Conservation (phyloP, 2,329 filamentous ascomycete genomes). For the Thelonectria olida region DNA sequence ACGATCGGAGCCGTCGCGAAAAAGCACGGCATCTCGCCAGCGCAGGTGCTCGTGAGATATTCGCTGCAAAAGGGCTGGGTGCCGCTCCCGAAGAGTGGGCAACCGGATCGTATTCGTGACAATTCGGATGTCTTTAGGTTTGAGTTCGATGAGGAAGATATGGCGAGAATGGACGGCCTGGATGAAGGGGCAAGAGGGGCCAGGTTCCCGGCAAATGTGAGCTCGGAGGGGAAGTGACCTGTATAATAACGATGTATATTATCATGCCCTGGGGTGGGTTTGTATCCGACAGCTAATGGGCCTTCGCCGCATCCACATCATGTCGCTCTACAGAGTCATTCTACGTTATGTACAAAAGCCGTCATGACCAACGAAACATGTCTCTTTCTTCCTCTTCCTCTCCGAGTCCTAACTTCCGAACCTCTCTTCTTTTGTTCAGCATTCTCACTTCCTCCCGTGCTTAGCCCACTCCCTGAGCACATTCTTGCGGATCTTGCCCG, state of each 20-base stretch:
- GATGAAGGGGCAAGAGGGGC: conserved; percentile 42
- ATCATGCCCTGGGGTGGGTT: not conserved
- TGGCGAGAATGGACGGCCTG: conserved; percentile 51
- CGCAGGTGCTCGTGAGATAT: conserved; percentile 75
- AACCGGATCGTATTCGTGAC: conserved; percentile 64
- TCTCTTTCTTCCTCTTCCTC: not conserved
- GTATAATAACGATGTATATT: no score
- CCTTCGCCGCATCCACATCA: not conserved
- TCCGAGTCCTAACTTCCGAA: no score
- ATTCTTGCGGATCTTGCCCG: conserved; percentile 97
- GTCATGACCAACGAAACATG: not conserved
- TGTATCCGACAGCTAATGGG: conserved; percentile 1
- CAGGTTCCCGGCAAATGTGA: conserved; percentile 44
- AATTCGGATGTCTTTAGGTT: conserved; percentile 72
- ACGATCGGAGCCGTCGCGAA: conserved; percentile 64
- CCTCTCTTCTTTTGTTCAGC: no score
- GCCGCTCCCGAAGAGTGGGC: conserved; percentile 73
- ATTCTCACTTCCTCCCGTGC: conserved; percentile 33
- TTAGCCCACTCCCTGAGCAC: conserved; percentile 84
- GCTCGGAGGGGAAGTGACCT: conserved; percentile 15
- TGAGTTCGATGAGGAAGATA: conserved; percentile 64
- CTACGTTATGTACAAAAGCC: conserved; percentile 11
- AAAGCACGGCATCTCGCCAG: conserved; percentile 67
- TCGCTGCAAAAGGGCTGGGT: conserved; percentile 76
- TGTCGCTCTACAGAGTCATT: conserved; percentile 10